Evolutionary conservation across 1,284 basidiomycete species (phyloP).

Genomic region (Flammula alnicola): DNA sequence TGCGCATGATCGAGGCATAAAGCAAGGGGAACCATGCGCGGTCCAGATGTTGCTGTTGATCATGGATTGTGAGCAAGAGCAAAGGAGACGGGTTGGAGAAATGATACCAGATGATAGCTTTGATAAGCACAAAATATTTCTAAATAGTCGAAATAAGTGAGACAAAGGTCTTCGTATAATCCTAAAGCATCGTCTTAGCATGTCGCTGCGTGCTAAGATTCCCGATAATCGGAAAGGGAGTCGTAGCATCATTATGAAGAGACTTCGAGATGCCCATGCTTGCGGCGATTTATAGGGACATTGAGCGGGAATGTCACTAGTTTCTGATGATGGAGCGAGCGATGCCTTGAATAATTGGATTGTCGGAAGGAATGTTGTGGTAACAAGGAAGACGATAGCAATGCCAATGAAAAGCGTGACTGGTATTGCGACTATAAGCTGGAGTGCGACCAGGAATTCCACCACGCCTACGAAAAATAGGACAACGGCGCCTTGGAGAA

Average conservation of each 20-base stretch:
- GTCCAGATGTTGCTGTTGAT: not conserved
- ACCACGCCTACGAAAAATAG: constrained; percentile 30
- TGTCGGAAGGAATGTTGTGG: constrained; percentile 25
- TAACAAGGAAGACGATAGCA: constrained; percentile 21
- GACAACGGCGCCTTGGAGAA: constrained; percentile 27
- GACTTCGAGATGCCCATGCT: constrained; percentile 3
- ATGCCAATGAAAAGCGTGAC: constrained; percentile 21
- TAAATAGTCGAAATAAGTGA: no score
- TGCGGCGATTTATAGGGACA: constrained; percentile 24
- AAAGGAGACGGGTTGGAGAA: no score
- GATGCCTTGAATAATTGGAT: constrained; percentile 13
- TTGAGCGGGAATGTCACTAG: not conserved
- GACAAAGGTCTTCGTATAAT: no score
- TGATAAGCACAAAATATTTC: no score
- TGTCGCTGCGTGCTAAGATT: not conserved
- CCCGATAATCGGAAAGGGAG: not conserved
- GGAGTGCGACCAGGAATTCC: constrained; percentile 25
- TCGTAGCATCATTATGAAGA: not conserved
- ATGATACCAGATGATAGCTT: no score
- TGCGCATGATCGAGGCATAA: not conserved
- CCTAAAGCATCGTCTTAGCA: not conserved
- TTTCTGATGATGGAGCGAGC: not conserved
- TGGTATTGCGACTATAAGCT: constrained; percentile 22
- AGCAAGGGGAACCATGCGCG: not conserved
- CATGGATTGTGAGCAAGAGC: no score